Conservation (phyloP, 2,329 filamentous ascomycete species). For the Rachicladosporium sp. region DNA sequence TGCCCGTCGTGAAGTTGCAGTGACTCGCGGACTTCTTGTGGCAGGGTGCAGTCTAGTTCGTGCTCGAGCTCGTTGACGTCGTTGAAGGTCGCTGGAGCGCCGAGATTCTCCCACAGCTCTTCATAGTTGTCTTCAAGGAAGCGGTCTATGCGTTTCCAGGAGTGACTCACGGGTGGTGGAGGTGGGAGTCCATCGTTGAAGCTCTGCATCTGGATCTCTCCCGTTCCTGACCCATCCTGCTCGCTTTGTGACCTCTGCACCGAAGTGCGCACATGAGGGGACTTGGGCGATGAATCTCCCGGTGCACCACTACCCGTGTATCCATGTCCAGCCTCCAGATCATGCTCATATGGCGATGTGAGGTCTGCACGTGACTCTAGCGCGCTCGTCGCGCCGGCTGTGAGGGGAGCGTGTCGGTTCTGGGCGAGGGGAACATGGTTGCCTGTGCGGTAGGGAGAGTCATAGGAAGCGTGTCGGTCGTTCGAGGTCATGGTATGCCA, state of each 20-base stretch:
- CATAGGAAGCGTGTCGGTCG: conserved; percentile 76
- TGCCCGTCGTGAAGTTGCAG: conserved; percentile 90
- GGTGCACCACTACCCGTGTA: conserved; percentile 46
- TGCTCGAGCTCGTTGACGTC: conserved; percentile 96
- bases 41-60: conserved; percentile 84
- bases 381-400: conserved; percentile 65
- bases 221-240: conserved; percentile 58
- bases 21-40: conserved; percentile 86
- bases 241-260: conserved; percentile 42
- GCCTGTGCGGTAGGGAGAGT: conserved; percentile 85
- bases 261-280: conserved; percentile 64
- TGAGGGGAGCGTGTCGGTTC: conserved; percentile 68
- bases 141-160: conserved; percentile 84
- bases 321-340: conserved; percentile 48
- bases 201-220: conserved; percentile 92
- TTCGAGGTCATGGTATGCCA: conserved; percentile 76
- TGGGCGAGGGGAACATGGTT: conserved; percentile 80
- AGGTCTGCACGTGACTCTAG: conserved; percentile 81
- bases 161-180: conserved; percentile 74
- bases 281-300: conserved; percentile 69
- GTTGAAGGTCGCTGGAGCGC: conserved; percentile 83
- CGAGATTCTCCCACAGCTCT: conserved; percentile 84
- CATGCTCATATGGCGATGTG: conserved; percentile 65
- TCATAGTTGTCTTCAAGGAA: conserved; percentile 95
- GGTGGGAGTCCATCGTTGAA: conserved; percentile 88